Evolutionary conservation across 1,284 basidiomycete species (phyloP).

Genomic region (Kwoniella shivajii): DNA sequence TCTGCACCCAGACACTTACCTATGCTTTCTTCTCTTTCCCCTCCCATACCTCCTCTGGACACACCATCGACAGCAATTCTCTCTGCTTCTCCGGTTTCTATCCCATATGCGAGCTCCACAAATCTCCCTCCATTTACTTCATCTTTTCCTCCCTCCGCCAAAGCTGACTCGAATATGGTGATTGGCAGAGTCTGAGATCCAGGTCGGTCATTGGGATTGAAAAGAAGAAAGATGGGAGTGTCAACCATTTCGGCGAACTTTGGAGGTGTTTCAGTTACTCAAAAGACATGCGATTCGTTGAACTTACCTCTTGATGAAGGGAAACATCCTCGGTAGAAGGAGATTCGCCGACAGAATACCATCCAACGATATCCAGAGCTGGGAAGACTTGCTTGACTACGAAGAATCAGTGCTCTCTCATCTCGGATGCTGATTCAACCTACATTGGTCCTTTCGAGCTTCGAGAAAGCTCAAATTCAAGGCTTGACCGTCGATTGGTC

Average conservation of each 20-base stretch:
- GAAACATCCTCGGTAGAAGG: constrained; percentile 74
- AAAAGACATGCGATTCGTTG: constrained; percentile 58
- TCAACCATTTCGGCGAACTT: constrained; percentile 59
- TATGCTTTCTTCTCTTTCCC: constrained; percentile 65
- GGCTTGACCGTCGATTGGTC: constrained; percentile 17
- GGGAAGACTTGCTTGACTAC: constrained; percentile 97
- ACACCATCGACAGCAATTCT: constrained; percentile 97
- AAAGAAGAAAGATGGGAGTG: constrained; percentile 56
- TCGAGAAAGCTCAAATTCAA: constrained; percentile 77
- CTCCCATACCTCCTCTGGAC: constrained; percentile 69
- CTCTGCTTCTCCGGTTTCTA: constrained; percentile 98
- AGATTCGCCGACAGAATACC: constrained; percentile 82
- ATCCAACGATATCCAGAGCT: constrained; percentile 91
- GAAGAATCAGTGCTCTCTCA: neutral
- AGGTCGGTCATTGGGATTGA: constrained; percentile 51
- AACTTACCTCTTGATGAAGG: constrained; percentile 78
- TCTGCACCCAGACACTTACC: constrained; percentile 35
- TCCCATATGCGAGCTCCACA: constrained; percentile 67
- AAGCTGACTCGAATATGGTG: constrained; percentile 83
- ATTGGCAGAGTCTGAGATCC: constrained; percentile 70
- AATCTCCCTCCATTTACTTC: constrained; percentile 55
- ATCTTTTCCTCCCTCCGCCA: constrained; percentile 62
- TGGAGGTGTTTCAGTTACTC: constrained; percentile 46
- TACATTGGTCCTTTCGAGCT: constrained; percentile 86
- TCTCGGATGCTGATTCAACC: constrained; percentile 37